A percentile compares a stretch with the other conserved stretches of the same genome.
These are phyloP conservation scores for Xylaria palmicola DNA, from an alignment of 495 filamentous ascomycete genomes.

Conservation along the genomic window DNA sequence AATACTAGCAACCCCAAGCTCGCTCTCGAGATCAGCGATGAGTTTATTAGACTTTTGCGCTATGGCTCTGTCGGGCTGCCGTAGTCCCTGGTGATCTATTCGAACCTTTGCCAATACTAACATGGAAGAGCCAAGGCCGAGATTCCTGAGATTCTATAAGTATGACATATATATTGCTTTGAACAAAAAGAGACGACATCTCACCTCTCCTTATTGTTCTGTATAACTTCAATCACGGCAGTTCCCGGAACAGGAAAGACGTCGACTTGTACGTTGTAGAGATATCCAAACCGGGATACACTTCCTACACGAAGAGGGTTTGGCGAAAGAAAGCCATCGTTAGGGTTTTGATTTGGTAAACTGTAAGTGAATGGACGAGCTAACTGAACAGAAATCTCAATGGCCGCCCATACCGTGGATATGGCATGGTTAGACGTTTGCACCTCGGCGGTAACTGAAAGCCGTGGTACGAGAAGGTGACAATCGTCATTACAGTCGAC, in stretches of 20 bases:
- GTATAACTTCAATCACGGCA: conserved; percentile 38
- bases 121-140: conserved; percentile 38
- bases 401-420: conserved; percentile 44
- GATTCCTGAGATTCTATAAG: conserved; percentile 24
- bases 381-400: conserved; percentile 45
- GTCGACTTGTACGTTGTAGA: conserved; percentile 43
- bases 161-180: neutral
- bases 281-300: conserved; percentile 37
- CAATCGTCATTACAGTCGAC: conserved; percentile 25
- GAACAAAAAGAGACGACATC: neutral
- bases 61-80: conserved; percentile 21
- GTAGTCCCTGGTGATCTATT: conserved; percentile 15
- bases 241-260: conserved; percentile 32
- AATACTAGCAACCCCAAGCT: conserved; percentile 41
- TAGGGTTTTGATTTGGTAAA: conserved; percentile 7
- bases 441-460: conserved; percentile 52
- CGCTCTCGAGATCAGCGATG: conserved; percentile 49
- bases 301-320: conserved; percentile 12
- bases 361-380: conserved; percentile 17
- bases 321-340: neutral
- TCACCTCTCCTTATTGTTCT: conserved; percentile 23
- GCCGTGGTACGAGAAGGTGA: conserved; percentile 39
- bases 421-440: conserved; percentile 39
- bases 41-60: conserved; percentile 44
- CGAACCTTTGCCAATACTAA: conserved; percentile 41